Evolutionary conservation across 164 flowering plant genomes (phyloP).

Genomic region (Stephania yunnanensis): DNA sequence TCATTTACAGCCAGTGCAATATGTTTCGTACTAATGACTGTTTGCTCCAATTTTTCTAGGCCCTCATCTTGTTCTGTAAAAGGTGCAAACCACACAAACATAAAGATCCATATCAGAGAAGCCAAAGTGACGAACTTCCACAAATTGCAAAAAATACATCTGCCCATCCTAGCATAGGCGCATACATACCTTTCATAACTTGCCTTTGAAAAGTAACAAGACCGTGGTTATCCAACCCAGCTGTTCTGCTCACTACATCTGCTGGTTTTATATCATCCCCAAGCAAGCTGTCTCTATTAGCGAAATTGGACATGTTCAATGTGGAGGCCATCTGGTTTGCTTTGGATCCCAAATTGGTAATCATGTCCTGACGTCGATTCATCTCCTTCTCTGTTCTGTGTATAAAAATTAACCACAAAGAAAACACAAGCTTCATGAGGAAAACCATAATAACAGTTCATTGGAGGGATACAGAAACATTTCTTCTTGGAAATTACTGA

Average conservation of each 20-base stretch:
- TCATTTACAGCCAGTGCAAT: conserved; percentile 86
- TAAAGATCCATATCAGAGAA: conserved; percentile 1
- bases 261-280: conserved; percentile 66
- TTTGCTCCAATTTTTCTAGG: conserved; percentile 77
- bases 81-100: neutral
- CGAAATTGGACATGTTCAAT: conserved; percentile 79
- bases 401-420: neutral
- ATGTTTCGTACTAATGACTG: conserved; percentile 77
- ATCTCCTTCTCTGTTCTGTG: conserved; percentile 84
- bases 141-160: neutral
- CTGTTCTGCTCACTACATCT: conserved; percentile 49
- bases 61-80: conserved; percentile 88
- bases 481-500: neutral
- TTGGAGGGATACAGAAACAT: neutral
- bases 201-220: conserved; percentile 79
- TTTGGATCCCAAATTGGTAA: conserved; percentile 66
- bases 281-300: conserved; percentile 72
- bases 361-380: conserved; percentile 81
- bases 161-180: neutral
- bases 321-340: conserved; percentile 73
- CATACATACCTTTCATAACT: conserved; percentile 65
- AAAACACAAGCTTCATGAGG: neutral
- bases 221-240: conserved; percentile 75
- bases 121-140: neutral
- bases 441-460: neutral